Conservation (phyloP, 345 rosid species). For the Eucalyptus guilfoylei region DNA sequence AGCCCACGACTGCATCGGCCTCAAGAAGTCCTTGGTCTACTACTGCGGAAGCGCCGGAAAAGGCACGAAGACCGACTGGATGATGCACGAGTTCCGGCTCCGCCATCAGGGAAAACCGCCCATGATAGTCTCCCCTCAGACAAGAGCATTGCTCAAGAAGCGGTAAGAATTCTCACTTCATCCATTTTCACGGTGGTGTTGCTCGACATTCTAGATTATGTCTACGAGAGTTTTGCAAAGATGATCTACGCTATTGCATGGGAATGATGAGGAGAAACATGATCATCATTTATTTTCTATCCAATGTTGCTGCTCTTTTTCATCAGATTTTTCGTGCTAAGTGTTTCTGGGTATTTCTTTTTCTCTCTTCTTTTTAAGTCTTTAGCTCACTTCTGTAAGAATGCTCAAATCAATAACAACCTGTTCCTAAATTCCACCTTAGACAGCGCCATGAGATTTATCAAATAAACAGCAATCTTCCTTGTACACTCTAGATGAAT, state of each 20-base stretch:
- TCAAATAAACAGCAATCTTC: neutral
- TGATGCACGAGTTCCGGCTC: constrained; percentile 88
- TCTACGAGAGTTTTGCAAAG: neutral
- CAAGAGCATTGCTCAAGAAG: constrained; percentile 21
- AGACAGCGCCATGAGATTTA: neutral
- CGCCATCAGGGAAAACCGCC: constrained; percentile 7
- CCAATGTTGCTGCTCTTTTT: neutral
- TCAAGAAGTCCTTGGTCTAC: constrained; percentile 72
- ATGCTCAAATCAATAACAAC: neutral
- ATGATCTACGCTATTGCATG: neutral
- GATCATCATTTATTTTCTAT: neutral
- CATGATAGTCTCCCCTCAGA: neutral
- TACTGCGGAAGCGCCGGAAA: constrained; percentile 71
- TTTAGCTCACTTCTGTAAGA: neutral
- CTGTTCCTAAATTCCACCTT: neutral
- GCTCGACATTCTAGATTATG: neutral
- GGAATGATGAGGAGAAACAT: neutral
- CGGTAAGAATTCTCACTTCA: constrained; percentile 31
- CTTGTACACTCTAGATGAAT: neutral
- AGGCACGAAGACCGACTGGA: constrained; percentile 89
- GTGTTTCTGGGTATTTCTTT: neutral
- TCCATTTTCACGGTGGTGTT: neutral
- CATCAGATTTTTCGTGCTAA: neutral
- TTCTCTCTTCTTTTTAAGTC: neutral
- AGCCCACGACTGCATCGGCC: constrained; percentile 52